Evolutionary conservation across 202 grass and related monocot genomes (phyloP), one percentile per base, ranked within the genome.

Genomic region (Schoenoplectus triqueter): DNA sequence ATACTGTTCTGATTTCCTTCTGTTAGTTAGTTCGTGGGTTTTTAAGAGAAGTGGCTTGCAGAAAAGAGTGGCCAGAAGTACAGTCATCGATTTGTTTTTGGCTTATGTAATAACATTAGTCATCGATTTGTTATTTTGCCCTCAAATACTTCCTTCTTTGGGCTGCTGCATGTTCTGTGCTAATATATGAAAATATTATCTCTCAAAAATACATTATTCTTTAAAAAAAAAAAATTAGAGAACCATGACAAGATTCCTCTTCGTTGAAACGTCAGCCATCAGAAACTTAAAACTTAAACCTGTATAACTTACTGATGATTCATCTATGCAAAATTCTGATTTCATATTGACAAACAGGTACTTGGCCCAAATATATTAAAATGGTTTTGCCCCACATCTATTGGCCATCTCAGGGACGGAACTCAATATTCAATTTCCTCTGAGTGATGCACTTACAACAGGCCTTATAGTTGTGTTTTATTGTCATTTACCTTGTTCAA

Each of bases 61-160:
- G 87, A 94, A 78, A 99, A 99, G 89, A 99, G 91, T 67, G 96
- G 93, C 3, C 91, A 92, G 76, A 96, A 92, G 39, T 91, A 96
- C 72, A 88, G 82, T 14, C 96, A 99, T 54, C 84, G 42, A 10
- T 94, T 94, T 80, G 88, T 96, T 91, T 89, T 94, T 68, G 96
- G 96, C 87, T 70, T 31, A 39, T 70, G 77, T 76, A 94, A 99
- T 69, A 99, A 99, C 90, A 79, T 96, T 86, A 80, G 85, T 83
- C 82, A 86, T 49, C 1, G 4, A 61, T 42, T 78, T 82, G 52
- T 22, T 61, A 17, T 62, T 39, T 6, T 66, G 64, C 14, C 45
- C 46, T 41, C 66, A 2, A 82, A 82, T 18, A 49, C 18, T 68
- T 51, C 10, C 8, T 47, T 78, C 19, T 78, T 41, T 15, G 21